phyloP scores from a whole-genome alignment of 345 rosid species.

The Sonneratia alba region DNA sequence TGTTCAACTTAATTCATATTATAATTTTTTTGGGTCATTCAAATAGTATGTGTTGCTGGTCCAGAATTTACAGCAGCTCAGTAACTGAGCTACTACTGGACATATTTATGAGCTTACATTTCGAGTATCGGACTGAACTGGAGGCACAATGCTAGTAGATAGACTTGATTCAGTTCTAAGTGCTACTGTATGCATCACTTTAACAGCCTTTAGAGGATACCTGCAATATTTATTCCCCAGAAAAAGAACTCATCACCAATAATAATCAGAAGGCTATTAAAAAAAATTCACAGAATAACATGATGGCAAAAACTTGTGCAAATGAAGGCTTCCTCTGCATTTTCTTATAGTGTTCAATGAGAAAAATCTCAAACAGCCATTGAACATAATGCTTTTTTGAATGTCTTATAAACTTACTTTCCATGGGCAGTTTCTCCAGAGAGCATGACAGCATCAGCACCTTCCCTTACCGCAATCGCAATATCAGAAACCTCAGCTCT shows the following conservation, averaged over 20 bases:
- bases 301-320: not conserved
- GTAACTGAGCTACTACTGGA: not conserved
- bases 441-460: slow-evolving; percentile 95
- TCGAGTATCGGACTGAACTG: slow-evolving; percentile 32
- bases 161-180: slow-evolving; percentile 80
- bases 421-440: slow-evolving; percentile 99
- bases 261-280: not conserved
- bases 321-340: not conserved
- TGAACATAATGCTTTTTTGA: not conserved
- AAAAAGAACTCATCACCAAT: not conserved
- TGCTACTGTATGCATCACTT: slow-evolving; percentile 92
- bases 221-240: slow-evolving; percentile 17
- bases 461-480: slow-evolving; percentile 92
- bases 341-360: not conserved
- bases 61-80: not conserved
- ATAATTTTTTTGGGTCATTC: not conserved
- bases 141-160: slow-evolving; percentile 43
- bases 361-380: not conserved
- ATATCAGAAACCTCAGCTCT: slow-evolving; percentile 98
- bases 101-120: slow-evolving; percentile 32
- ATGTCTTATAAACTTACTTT: slow-evolving; percentile 41
- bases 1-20: not conserved
- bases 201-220: slow-evolving; percentile 88
- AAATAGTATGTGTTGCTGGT: not conserved
- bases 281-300: not conserved